Percentiles rank a stretch among this genome's conserved stretches.
Conservation (phyloP, 139 green algal species). For the Chlorella vulgaris region DNA sequence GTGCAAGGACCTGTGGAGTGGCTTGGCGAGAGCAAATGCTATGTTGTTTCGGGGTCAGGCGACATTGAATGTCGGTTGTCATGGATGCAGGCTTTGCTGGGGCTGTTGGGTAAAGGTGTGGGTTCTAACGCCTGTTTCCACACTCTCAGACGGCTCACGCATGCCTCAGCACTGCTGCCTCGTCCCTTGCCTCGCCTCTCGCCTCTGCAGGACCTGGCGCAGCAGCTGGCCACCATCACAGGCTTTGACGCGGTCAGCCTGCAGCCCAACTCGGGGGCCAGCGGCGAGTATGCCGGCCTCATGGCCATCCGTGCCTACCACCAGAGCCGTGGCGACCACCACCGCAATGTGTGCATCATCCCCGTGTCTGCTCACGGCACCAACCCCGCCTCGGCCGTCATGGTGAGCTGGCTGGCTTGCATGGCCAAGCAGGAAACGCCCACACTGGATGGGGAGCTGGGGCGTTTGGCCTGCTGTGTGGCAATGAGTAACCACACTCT, state of each 20-base stretch:
- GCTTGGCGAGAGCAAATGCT: neutral
- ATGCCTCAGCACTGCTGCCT: no score
- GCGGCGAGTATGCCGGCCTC: slow-evolving; percentile 97
- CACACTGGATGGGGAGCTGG: no score
- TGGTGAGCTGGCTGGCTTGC: slow-evolving; percentile 59
- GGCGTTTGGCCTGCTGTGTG: no score
- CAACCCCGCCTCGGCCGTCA: slow-evolving; percentile 97
- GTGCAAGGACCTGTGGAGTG: neutral
- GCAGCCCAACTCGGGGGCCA: slow-evolving; percentile 97
- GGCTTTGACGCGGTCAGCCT: slow-evolving; percentile 97
- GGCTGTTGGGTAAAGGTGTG: no score
- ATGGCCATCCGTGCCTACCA: slow-evolving; percentile 99
- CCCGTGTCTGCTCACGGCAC: slow-evolving; percentile 96
- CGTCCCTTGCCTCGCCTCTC: neutral
- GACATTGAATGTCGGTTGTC: no score
- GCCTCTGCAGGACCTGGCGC: slow-evolving; percentile 71
- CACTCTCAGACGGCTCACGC: no score
- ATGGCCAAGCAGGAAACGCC: no score
- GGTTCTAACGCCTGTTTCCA: no score
- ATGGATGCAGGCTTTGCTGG: no score
- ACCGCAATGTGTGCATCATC: slow-evolving; percentile 99
- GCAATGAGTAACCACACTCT: neutral
- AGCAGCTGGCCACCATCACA: slow-evolving; percentile 95
- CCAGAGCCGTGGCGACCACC: slow-evolving; percentile 76
- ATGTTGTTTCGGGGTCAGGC: no score